Conservation (phyloP, 2,329 filamentous ascomycete species). For the Gaeumannomyces tritici region DNA sequence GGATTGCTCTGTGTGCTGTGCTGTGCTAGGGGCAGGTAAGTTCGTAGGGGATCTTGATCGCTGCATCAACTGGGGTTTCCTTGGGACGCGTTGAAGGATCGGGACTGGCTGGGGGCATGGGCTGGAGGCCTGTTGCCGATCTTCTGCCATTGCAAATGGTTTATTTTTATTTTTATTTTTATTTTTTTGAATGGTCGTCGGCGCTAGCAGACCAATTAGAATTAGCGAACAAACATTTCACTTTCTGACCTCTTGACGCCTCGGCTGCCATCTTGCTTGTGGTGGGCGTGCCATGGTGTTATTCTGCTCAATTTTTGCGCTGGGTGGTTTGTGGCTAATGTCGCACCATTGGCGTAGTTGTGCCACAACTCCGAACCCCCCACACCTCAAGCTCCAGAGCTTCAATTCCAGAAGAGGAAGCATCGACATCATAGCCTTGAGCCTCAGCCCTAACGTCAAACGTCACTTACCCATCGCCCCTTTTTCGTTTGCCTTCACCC, state of each 20-base stretch:
- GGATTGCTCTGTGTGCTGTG: too few species aligned
- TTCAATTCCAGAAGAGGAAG: slow-evolving; percentile 1
- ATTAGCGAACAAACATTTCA: not conserved
- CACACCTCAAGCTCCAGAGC: slow-evolving; percentile 2
- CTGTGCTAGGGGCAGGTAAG: not conserved
- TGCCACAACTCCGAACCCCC: not conserved
- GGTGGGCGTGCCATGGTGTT: too few species aligned
- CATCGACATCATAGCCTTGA: slow-evolving; percentile 3
- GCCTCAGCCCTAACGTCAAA: not conserved
- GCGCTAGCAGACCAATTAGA: not conserved
- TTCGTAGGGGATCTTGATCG: not conserved
- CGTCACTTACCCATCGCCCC: not conserved
- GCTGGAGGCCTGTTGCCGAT: not conserved
- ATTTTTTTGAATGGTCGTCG: too few species aligned
- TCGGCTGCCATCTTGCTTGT: too few species aligned
- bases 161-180: too few species aligned
- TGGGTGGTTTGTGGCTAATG: not conserved
- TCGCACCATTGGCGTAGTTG: not conserved
- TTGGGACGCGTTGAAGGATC: too few species aligned
- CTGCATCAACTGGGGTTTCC: not conserved
- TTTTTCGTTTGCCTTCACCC: not conserved
- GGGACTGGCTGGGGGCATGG: too few species aligned
- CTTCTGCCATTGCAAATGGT: not conserved
- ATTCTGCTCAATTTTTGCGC: not conserved
- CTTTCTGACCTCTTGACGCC: not conserved